phyloP scores from a whole-genome alignment of 805 yeast genomes.

The Candida pini region DNA sequence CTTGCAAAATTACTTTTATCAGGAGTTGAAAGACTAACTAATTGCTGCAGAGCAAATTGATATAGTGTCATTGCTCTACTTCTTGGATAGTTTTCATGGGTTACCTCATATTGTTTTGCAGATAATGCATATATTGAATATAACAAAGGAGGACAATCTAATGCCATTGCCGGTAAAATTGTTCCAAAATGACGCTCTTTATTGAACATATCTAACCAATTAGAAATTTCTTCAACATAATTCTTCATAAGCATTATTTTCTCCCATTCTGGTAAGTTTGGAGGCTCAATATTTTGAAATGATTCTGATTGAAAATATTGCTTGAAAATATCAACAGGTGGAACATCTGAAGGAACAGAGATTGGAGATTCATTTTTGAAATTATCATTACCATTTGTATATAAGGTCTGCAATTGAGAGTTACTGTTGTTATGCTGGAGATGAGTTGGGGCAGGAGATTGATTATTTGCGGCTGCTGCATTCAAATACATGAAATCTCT shows the following conservation, averaged over 20 bases:
- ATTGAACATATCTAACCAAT: slow-evolving; percentile 25
- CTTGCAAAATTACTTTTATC: background rate
- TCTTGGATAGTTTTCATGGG: slow-evolving; percentile 5
- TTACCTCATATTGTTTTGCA: slow-evolving; percentile 10
- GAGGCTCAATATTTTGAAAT: slow-evolving; percentile 7
- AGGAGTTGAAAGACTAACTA: background rate
- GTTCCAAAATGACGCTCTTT: slow-evolving; percentile 17
- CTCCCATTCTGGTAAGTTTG: slow-evolving; percentile 4
- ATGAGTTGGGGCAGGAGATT: background rate
- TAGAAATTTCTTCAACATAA: slow-evolving; percentile 15
- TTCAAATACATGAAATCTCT: slow-evolving; percentile 38
- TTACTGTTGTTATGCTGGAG: background rate
- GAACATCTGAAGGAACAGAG: slow-evolving; percentile 8
- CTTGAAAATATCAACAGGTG: slow-evolving; percentile 6
- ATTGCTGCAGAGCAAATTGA: slow-evolving; percentile 9
- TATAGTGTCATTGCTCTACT: slow-evolving; percentile 7
- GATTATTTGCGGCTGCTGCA: slow-evolving; percentile 13
- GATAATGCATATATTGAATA: slow-evolving; percentile 7
- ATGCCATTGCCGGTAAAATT: slow-evolving; percentile 14
- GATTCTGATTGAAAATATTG: slow-evolving; percentile 6
- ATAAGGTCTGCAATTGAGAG: background rate
- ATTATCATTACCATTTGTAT: background rate
- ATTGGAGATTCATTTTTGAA: slow-evolving; percentile 3
- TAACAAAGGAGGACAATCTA: slow-evolving; percentile 5
- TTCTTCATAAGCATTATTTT: slow-evolving; percentile 12